Conservation (phyloP, 2,329 filamentous ascomycete genomes). For the Aureobasidium uvarum region DNA sequence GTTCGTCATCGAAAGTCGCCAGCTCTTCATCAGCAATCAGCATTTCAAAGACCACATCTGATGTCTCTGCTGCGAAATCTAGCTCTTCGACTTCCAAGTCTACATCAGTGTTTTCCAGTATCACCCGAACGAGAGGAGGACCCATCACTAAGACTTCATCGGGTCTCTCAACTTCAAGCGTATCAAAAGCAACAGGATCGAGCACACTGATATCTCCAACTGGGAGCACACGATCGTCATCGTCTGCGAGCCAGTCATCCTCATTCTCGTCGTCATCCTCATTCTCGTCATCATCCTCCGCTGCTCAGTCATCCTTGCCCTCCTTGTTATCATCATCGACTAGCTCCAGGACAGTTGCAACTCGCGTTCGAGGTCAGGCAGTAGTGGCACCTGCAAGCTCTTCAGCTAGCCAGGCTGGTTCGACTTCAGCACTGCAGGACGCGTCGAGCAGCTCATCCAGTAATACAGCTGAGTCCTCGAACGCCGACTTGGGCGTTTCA, state of each 20-base stretch:
- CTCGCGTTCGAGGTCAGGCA: slow-evolving; percentile 13
- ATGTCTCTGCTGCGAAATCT: not conserved
- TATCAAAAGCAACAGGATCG: not conserved
- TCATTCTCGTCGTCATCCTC: too few species aligned
- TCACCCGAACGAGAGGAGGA: not conserved
- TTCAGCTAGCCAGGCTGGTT: not conserved
- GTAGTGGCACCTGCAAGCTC: not conserved
- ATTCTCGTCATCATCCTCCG: too few species aligned
- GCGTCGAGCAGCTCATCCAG: not conserved
- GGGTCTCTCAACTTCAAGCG: not conserved
- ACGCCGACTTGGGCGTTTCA: not conserved
- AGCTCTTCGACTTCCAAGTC: not conserved
- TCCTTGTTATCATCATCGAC: not conserved
- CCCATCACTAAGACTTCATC: not conserved
- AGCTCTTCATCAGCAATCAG: not conserved
- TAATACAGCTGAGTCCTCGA: not conserved
- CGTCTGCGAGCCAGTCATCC: not conserved
- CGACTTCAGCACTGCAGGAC: not conserved
- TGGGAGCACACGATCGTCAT: not conserved
- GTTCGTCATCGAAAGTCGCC: not conserved
- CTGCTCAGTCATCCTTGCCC: too few species aligned
- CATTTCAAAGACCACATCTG: not conserved
- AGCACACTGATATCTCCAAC: not conserved
- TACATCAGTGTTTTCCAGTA: not conserved
- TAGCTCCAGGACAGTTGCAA: not conserved